Evolutionary conservation across 208 protist species (phyloP), one percentile per base, ranked within the genome.

Genomic region (Balamuthia mandrillaris): DNA sequence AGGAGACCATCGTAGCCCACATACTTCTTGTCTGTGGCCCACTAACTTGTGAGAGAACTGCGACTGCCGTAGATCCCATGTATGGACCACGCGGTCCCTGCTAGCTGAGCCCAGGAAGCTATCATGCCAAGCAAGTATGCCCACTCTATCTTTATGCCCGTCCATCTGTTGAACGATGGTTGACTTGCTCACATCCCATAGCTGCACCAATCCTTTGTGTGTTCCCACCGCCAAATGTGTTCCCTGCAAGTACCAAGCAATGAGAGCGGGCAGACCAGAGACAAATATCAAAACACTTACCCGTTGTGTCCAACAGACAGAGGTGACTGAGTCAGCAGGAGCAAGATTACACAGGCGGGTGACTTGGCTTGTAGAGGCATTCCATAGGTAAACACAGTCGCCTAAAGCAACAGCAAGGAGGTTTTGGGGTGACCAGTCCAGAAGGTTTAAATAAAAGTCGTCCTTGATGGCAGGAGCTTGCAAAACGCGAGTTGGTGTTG

Each of bases 1-100:
- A 2, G 94, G 93, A 0, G 95, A 98, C 96, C 97, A 99, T 35
- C 95, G 87, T 45, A 99, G 90, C 1, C 97, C 97, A 92, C 97
- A 99, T 14, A 99, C 96, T 88, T 99, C 97, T 75, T 98, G 96
- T 47, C 51, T 41, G 63, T 91, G 88, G 1, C 61, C 85, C 5
- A 60, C 21, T 18, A 89, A 24, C 21, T 27, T n/a, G 16, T 14
- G 27, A 4, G 58, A 16, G 49, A 72, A 24, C 29, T 81, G 37
- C 12, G 58, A n/a, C 1, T 60, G 51, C 0, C 85, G 91, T 75
- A 89, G 98, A 96, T 24, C 93, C 88, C 6, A 91, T 77, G 98
- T 83, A 9, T 96, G 66, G 49, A 99, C 97, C 0, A 90, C 91
- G 29, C 91, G 84, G 92, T 99, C 98, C 47, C 97, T 94, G 68